Evolutionary conservation across 2,329 filamentous ascomycete species (phyloP), one percentile per base, ranked within the genome.

Genomic region (Paramyrothecium roridum): DNA sequence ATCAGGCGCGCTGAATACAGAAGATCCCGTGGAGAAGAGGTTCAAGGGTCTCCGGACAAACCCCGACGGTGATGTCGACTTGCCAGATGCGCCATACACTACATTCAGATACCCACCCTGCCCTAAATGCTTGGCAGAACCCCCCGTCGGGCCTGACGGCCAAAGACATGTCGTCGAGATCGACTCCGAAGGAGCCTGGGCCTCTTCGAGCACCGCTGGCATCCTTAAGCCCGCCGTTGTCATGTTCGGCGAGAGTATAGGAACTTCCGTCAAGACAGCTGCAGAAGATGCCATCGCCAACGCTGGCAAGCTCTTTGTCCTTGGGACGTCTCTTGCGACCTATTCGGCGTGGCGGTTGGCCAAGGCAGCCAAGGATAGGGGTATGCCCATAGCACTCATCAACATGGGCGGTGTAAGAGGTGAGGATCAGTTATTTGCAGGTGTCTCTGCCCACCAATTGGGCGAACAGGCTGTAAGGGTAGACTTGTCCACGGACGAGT

Each of bases 191-290:
- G 93, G 93, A 0, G 93, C 92, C 1, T 96, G 88, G 90, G 74
- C 78, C 43, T 63, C 79, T 7, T 74, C 75, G 0, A 87, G 85
- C 62, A 85, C 81, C 2, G 90, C 86, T 0, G 95, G 93, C 2
- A 85, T 98, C 40, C 71, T 99, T 54, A 98, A 98, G 68, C 95
- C 95, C 3, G 90, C 90, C 1, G 93, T 99, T 2, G 87, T 93
- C 64, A 97, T 98, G 91, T 98, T 98, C 70, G 95, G 95, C 17
- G 95, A 98, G 73, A 93, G 85, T 57, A 96, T 98, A 51, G 78
- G 83, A 0, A 71, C 74, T 1, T 65, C 74, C 1, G 86, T 93
- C 37, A 97, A 96, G 70, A 71, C 76, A 2, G 86, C 85, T 0
- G 93, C 93, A 2, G 93, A 98, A 67, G 75, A 84, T 26, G 89